Conservation (phyloP, 371 early-diverging fungal species). For the Actinomortierella wolfii region DNA sequence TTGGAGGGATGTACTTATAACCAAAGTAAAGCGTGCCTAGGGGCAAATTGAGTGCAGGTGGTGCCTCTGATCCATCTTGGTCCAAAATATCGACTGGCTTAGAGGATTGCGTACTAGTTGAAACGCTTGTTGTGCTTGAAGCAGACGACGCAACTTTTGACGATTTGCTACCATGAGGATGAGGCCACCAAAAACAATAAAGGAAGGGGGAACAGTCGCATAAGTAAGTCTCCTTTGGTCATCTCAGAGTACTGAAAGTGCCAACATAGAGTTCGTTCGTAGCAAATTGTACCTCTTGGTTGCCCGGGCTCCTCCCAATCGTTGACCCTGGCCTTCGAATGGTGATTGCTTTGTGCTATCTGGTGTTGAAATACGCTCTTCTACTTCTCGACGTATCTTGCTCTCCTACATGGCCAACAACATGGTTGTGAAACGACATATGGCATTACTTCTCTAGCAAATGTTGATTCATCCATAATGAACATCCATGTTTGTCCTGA, state of each 20-base stretch:
- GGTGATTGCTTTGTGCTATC: constrained; percentile 43
- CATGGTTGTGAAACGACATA: constrained; percentile 1
- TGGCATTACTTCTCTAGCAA: not conserved
- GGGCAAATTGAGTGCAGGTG: constrained; percentile 85
- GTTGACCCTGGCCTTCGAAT: constrained; percentile 47
- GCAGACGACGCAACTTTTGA: constrained; percentile 10
- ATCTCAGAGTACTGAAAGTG: not conserved
- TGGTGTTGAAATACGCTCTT: constrained; percentile 49
- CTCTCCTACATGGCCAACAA: constrained; percentile 49
- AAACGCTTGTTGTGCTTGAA: constrained; percentile 5
- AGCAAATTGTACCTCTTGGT: constrained; percentile 4
- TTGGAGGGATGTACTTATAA: constrained; percentile 60
- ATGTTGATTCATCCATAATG: not conserved
- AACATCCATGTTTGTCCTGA: not conserved
- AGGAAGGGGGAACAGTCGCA: too few species aligned
- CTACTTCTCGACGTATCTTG: constrained; percentile 51
- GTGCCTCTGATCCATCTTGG: constrained; percentile 53
- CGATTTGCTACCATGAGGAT: constrained; percentile 2
- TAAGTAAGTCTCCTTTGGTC: constrained; percentile 7
- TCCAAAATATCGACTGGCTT: constrained; percentile 42
- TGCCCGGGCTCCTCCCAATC: constrained; percentile 19
- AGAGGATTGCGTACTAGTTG: constrained; percentile 9
- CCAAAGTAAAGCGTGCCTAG: constrained; percentile 93
- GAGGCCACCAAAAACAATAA: constrained; percentile 1
- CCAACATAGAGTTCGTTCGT: constrained; percentile 5